A percentile compares a stretch with the other conserved stretches of the same genome.
Conservation (phyloP, 805 yeast genomes). For the Metschnikowia cubensis region DNA sequence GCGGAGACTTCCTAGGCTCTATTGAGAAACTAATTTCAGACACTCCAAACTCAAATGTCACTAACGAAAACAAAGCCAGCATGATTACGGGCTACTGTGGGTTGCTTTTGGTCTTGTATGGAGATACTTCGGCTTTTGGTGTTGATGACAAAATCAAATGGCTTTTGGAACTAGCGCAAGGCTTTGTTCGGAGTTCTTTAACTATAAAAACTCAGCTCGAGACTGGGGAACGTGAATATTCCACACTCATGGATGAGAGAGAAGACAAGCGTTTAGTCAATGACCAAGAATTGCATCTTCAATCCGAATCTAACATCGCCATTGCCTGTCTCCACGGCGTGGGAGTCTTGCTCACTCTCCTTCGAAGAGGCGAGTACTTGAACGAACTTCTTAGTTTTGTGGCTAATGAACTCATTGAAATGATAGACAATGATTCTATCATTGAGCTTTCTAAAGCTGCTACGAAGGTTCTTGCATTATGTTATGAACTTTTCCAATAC, state of each 20-base stretch:
- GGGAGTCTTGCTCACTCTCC: constrained; percentile 42
- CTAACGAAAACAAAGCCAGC: constrained; percentile 36
- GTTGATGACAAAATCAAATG: constrained; percentile 43
- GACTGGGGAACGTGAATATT: constrained; percentile 41
- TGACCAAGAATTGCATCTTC: constrained; percentile 30
- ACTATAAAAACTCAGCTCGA: constrained; percentile 30
- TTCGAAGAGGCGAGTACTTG: constrained; percentile 40
- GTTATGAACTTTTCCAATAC: constrained; percentile 51
- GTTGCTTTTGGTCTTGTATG: constrained; percentile 41
- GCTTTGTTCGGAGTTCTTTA: constrained; percentile 28
- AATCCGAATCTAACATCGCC: constrained; percentile 35
- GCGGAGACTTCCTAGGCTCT: constrained; percentile 27
- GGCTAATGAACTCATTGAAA: constrained; percentile 32
- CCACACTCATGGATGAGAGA: constrained; percentile 36
- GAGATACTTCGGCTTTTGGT: constrained; percentile 48
- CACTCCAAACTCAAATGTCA: constrained; percentile 31
- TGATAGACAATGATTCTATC: constrained; percentile 38
- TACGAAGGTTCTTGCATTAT: constrained; percentile 52
- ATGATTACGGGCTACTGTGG: constrained; percentile 37
- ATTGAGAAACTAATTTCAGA: constrained; percentile 30
- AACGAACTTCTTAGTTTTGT: constrained; percentile 35
- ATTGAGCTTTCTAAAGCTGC: constrained; percentile 52
- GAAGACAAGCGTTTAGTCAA: constrained; percentile 32
- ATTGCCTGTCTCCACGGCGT: constrained; percentile 45
- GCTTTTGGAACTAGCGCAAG: constrained; percentile 44